Base-by-base conservation (phyloP, 805 yeast species). In the Yamadazyma kitorensis region DNA sequence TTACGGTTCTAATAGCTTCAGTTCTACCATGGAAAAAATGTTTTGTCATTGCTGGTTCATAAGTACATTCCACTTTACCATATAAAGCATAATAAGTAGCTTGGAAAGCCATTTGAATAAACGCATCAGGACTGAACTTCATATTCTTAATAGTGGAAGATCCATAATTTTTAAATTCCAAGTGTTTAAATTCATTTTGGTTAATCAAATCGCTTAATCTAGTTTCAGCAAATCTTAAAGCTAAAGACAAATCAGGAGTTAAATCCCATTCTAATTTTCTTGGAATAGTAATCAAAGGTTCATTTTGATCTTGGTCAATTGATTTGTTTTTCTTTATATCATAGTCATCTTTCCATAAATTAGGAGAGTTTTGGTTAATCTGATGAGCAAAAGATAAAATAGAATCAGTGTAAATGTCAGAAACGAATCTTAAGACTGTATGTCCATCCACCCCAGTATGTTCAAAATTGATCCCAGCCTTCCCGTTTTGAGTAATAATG, bases 21-120 rank as follows among this genome's bases (percentile, higher is more conserved):
- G 97, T 88, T 56, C 97, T 74, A 8, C 96, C 97, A 54, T 88
- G 95, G 43, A 82, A 72, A 55, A 81, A 88, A 39, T 68, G 68
- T 57, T 88, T 88, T 4, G 96, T 89, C 97, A 88, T 88, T 6
- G 96, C 96, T 2, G 97, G 97, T 61, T 88, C 97, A 56, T 88
- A 88, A 5, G 95, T 86, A 44, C 94, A 85, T 58, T 87, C 97
- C 24, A 87, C 91, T 53, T 84, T 85, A 31, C 97, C 96, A 54
- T 88, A 88, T 24, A 88, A 70, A 0, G 96, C 94, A 53, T 86
- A 88, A 58, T 87, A 88, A 4, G 95, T 87, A 6, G 93, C 86
- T 59, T 88, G 96, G 68, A 87, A 86, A 16, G 88, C 82, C 91
- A 88, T 86, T 57, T 88, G 97, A 24, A 84, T 82, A 61, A 84